These are phyloP conservation scores for Tolypocladium nubicola DNA, from an alignment of 2,329 filamentous ascomycete genomes.

Conservation along the genomic window DNA sequence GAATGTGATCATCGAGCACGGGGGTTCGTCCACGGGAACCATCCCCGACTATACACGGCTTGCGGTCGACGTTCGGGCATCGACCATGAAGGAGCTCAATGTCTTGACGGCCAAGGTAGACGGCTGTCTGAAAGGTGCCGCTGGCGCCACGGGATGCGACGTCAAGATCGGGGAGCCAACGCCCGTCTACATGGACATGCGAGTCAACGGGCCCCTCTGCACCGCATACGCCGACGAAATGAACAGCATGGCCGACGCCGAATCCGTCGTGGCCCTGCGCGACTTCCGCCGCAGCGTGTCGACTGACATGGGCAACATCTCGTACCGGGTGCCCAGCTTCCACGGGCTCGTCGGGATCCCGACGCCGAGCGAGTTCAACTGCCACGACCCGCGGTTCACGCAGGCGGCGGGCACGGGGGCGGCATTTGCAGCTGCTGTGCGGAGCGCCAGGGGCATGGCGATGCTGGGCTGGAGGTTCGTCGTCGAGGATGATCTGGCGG, in stretches of 20 bases:
- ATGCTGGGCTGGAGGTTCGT: conserved; percentile 15
- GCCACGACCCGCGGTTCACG: conserved; percentile 25
- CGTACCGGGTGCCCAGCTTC: conserved; percentile 30
- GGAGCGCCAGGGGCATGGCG: conserved; percentile 24
- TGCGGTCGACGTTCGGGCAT: neutral
- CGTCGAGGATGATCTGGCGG: conserved; percentile 12
- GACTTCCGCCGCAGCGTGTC: conserved; percentile 21
- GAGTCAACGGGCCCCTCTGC: neutral
- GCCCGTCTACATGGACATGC: neutral
- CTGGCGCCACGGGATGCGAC: neutral
- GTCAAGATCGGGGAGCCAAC: neutral
- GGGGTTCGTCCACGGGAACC: neutral
- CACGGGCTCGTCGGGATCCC: conserved; percentile 34
- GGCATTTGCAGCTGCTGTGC: conserved; percentile 16
- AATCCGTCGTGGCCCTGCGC: conserved; percentile 6
- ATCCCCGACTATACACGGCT: neutral
- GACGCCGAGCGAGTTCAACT: conserved; percentile 16
- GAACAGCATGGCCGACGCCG: neutral
- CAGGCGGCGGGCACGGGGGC: conserved; percentile 19
- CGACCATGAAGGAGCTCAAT: neutral
- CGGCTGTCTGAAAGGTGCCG: neutral
- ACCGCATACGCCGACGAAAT: neutral
- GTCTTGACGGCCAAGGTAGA: neutral
- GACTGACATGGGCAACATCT: conserved; percentile 38
- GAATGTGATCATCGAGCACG: neutral